Evolutionary conservation across 345 rosid genomes (phyloP), one percentile per base, ranked within the genome.

Genomic region (Citrus hindsii): DNA sequence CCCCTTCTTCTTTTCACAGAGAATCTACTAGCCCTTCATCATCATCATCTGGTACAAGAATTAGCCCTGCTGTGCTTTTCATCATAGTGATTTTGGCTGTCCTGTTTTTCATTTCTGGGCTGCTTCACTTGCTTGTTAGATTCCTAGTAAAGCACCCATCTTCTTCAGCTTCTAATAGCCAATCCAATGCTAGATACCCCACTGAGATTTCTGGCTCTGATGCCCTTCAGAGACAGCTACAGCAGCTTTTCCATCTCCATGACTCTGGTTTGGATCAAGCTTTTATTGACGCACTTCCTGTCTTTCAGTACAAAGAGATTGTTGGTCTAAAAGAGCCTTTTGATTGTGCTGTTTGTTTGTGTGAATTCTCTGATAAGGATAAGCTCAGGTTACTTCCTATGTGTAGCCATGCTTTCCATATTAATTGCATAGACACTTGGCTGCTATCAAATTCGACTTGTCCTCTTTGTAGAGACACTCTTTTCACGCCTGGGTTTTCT

Each of bases 251-350:
- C 79, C 93, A 93, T 81, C 90, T 93, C 65, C 94, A 93, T 77
- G 98, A 93, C 78, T 93, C 98, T 64, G 98, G 98, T 71, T 85
- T 93, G 70, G 98, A 92, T 83, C 98, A 93, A 84, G 93, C 98
- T 72, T 91, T 93, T 73, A 93, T 93, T 6, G 98, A 93, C 64
- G 95, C 96, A 30, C 89, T 93, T 61, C 98, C 98, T 76, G 98
- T 93, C 74, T 93, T 93, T 74, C 91, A 87, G 72, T 93, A 87
- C 81, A 90, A 85, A 75, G 94, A 93, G 79, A 86, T 93, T 25
- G 88, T 91, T 64, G 94, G 94, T 83, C 71, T 83, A 21, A 88
- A 91, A 32, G 94, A 93, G 82, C 98, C 91, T 2, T 93, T 90
- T 59, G 98, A 93, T 82, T 93, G 98, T n/a, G 94, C 98, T 6